Conservation (phyloP, 345 rosid species). For the Gynandropsis gynandra region DNA sequence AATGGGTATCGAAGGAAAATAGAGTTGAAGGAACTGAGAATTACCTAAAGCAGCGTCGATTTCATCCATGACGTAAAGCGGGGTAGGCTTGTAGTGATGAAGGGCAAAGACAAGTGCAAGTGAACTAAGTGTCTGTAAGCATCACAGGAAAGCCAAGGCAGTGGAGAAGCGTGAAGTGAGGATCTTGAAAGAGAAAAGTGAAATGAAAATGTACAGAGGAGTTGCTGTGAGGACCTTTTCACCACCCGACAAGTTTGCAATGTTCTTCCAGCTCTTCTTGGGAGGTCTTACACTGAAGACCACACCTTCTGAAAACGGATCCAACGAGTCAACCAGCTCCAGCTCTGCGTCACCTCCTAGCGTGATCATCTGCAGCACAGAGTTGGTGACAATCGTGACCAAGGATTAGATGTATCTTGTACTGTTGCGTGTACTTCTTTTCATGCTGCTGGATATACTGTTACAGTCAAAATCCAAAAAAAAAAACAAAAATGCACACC, state of each 20-base stretch:
- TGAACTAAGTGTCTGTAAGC: slow-evolving; percentile 86
- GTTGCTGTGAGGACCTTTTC: slow-evolving; percentile 57
- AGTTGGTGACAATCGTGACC: slow-evolving; percentile 3
- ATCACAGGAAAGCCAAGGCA: neutral
- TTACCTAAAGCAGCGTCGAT: slow-evolving; percentile 95
- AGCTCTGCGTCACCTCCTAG: slow-evolving; percentile 99
- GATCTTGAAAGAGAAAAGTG: slow-evolving; percentile 5
- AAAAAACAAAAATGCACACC: slow-evolving; percentile 37
- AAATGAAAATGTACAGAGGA: neutral
- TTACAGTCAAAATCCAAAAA: slow-evolving; percentile 4
- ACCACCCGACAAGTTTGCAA: slow-evolving; percentile 92
- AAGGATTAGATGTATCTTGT: neutral
- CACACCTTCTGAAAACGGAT: slow-evolving; percentile 97
- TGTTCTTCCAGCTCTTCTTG: slow-evolving; percentile 97
- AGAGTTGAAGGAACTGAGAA: neutral
- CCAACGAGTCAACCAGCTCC: slow-evolving; percentile 92
- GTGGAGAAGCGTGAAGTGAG: neutral
- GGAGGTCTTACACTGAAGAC: slow-evolving; percentile 99
- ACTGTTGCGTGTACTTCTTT: neutral
- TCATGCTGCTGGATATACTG: no score
- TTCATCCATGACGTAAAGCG: slow-evolving; percentile 97
- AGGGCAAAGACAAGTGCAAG: slow-evolving; percentile 95
- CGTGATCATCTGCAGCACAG: slow-evolving; percentile 70
- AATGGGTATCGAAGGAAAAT: neutral
- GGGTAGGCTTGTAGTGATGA: slow-evolving; percentile 99